Evolutionary conservation across 208 protist genomes (phyloP), one percentile per base, ranked within the genome.

Genomic region (Acanthamoeba sp.): DNA sequence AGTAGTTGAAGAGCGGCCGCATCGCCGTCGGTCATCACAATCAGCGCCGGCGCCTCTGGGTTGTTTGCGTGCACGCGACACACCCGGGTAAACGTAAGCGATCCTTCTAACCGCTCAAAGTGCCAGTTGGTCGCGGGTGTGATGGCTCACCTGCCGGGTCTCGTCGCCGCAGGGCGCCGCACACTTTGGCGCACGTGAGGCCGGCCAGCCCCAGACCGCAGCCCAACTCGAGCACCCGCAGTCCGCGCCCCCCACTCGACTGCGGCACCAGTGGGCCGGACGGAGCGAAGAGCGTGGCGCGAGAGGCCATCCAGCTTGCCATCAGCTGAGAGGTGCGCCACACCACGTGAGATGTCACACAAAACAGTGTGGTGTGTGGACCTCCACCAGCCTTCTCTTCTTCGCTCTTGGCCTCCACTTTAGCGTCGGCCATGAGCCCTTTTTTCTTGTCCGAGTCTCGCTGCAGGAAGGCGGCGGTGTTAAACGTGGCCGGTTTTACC

Each of bases 291-390:
- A 87, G 48, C 38, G 27, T 7, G 5, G 78, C 45, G 14, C 24
- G 78, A 0, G 78, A 87, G 48, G 45, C 78, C 78, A 87, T 87
- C 78, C 78, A 87, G 45, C 78, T 52, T 27, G 78, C 78, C 78
- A 87, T 87, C n/a, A 87, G 78, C 32, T 87, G 45, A 6, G 78
- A 87, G 27, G 78, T 87, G 2, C 78, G 78, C 78, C 78, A 87
- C 10, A 87, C 78, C 45, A 87, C 78, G 38, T 87, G 78, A 4
- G 78, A 87, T 14, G 78, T 87, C 38, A 87, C 78, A 36, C 78
- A 87, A 38, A 87, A 87, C 14, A 87, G 48, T 6, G 73, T 36
- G n/a, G n/a, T 62, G 22, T 40, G 78, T 40, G 14, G 78, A 18
- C 78, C 38, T 45, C 29, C 10, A 14, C 34, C 71, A 27, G 32